These are phyloP conservation scores for Moesziomyces globuligerus DNA, from an alignment of 1,284 basidiomycete genomes.

Conservation along the genomic window DNA sequence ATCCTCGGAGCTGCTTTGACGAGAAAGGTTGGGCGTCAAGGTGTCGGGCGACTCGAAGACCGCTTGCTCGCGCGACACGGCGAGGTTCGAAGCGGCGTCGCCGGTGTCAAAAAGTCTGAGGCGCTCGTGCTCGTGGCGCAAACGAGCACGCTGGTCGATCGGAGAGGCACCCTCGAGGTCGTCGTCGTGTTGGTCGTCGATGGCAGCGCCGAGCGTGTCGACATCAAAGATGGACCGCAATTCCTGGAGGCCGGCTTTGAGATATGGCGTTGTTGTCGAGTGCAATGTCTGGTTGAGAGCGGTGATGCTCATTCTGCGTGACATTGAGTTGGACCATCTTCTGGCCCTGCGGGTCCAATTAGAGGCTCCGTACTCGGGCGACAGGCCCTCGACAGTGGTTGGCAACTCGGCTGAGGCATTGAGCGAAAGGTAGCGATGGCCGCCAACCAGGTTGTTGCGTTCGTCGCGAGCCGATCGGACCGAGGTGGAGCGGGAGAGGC, in stretches of 20 bases:
- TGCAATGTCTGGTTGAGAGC: slow-evolving; percentile 38
- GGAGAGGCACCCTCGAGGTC: slow-evolving; percentile 36
- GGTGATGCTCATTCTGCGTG: slow-evolving; percentile 38
- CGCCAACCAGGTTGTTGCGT: slow-evolving; percentile 11
- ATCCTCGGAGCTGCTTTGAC: slow-evolving; percentile 37
- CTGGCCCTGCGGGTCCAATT: slow-evolving; percentile 31
- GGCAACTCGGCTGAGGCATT: slow-evolving; percentile 29
- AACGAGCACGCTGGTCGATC: background rate
- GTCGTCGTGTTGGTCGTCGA: slow-evolving; percentile 11
- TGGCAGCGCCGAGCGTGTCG: slow-evolving; percentile 32
- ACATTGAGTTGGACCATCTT: slow-evolving; percentile 41
- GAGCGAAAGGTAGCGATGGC: slow-evolving; percentile 20
- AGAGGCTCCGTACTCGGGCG: slow-evolving; percentile 8
- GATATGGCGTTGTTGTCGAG: slow-evolving; percentile 47
- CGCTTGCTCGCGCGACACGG: slow-evolving; percentile 5
- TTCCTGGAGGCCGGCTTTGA: slow-evolving; percentile 56
- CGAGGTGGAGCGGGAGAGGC: slow-evolving; percentile 39
- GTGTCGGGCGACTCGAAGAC: slow-evolving; percentile 21
- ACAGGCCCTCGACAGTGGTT: slow-evolving; percentile 4
- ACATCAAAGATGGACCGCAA: slow-evolving; percentile 58
- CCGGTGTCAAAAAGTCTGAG: background rate
- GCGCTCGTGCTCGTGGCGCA: slow-evolving; percentile 2
- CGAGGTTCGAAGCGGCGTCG: slow-evolving; percentile 1
- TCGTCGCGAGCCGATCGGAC: slow-evolving; percentile 28
- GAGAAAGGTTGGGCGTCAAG: slow-evolving; percentile 20